phyloP scores from a whole-genome alignment of 805 yeast species.

The Schizosaccharomyces osmophilus region DNA sequence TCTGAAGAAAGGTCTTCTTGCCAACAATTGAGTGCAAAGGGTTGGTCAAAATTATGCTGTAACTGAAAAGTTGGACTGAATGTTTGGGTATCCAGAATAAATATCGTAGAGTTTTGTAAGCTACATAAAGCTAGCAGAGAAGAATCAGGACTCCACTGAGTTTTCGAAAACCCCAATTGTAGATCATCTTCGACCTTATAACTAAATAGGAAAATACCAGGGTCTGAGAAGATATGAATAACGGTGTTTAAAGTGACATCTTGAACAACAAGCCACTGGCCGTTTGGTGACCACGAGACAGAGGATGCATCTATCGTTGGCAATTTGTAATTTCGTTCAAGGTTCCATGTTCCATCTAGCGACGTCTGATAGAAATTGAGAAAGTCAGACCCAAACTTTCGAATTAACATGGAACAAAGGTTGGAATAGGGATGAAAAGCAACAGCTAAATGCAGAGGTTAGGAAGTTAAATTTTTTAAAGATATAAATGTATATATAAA shows the following conservation, averaged over 20 bases:
- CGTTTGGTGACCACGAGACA: neutral
- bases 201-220: neutral
- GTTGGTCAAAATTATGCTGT: neutral
- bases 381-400: neutral
- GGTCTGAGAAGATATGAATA: neutral
- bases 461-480: neutral
- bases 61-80: neutral
- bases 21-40: neutral
- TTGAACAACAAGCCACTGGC: neutral
- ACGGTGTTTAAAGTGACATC: neutral
- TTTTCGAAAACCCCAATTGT: neutral
- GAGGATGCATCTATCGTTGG: neutral
- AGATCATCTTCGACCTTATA: no score
- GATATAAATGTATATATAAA: neutral
- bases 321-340: neutral
- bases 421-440: neutral
- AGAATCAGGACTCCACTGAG: neutral
- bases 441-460: neutral
- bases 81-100: neutral
- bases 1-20: no score
- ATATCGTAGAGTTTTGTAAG: neutral
- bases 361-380: neutral
- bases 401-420: neutral
- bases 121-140: neutral
- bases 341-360: neutral